Evolutionary conservation across 2,329 filamentous ascomycete species (phyloP), one percentile per base, ranked within the genome.

Genomic region (Penicillium thymicola): DNA sequence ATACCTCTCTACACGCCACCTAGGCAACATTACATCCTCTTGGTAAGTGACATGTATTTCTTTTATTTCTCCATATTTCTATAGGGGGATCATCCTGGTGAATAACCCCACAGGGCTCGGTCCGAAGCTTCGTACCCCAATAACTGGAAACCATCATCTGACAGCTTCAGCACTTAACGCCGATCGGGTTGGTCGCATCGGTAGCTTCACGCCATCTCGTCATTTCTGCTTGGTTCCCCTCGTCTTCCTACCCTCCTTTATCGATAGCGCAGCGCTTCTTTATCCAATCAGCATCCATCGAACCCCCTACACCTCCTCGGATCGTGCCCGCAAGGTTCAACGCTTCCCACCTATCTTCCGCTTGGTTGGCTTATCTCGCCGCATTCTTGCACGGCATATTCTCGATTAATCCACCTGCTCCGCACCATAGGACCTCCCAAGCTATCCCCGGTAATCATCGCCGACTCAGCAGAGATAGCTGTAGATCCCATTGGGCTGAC

Each of bases 171-270:
- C 43, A 40, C 41, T 25, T 50, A 57, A 55, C 59, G 56, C 60
- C 59, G 59, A 65, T 66, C 56, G 60, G 61, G 59, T 47, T 63
- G 59, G 56, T 64, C 61, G 57, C 63, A 65, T 66, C 58, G 57
- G 59, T 63, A 65, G 63, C 63, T 64, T 52, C 52, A 56, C 62
- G 60, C 63, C 59, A 65, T 65, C 60, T 63, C 63, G 63, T 65
- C 62, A 65, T 65, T 45, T 45, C 48, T 37, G 43, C 53, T 49
- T 58, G 52, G 47, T 51, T 55, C 47, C n/a, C 37, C 43, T 47
- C 47, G 45, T 42, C 48, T 38, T 27, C 11, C 32, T 50, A 54
- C 57, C 58, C 55, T 59, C 58, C 57, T 53, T 56, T 21, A 48
- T 50, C 44, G 48, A 58, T 54, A 61, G 53, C 37, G 32, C 53